These are phyloP conservation scores for Aspergillus calidoustus DNA, from an alignment of 2,329 filamentous ascomycete genomes.

Conservation along the genomic window DNA sequence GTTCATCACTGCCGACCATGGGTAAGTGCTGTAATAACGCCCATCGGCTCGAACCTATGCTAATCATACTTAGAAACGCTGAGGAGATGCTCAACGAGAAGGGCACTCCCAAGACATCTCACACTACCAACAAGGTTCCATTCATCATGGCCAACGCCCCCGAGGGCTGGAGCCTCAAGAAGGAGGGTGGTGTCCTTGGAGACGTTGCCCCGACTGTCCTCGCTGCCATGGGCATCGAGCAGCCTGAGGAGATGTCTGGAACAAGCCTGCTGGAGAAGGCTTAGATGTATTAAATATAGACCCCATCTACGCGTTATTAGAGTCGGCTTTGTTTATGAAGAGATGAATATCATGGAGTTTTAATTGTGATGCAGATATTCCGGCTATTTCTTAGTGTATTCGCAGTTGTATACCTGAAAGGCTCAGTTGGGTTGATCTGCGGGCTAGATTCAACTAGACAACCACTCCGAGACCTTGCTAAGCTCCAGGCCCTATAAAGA, in stretches of 20 bases:
- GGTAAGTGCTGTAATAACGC: constrained; percentile 53
- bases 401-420: neutral
- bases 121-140: constrained; percentile 97
- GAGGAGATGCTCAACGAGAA: constrained; percentile 99
- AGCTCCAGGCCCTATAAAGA: too few species aligned
- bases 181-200: constrained; percentile 85
- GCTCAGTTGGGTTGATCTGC: too few species aligned
- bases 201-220: constrained; percentile 96
- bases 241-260: constrained; percentile 92
- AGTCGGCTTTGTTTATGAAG: constrained; percentile 30
- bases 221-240: constrained; percentile 84
- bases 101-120: constrained; percentile 95
- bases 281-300: constrained; percentile 34
- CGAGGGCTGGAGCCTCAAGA: constrained; percentile 82
- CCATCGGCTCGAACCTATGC: neutral
- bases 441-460: neutral
- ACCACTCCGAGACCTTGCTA: too few species aligned
- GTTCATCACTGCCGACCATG: constrained; percentile 96
- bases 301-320: constrained; percentile 23
- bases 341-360: constrained; percentile 28
- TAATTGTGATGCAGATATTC: constrained; percentile 3
- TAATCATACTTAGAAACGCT: constrained; percentile 66
- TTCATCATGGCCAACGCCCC: constrained; percentile 98
- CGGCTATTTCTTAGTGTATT: neutral
- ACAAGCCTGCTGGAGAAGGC: constrained; percentile 78